Conservation (phyloP, 306 rosid species). For the Nissolia schottii region DNA sequence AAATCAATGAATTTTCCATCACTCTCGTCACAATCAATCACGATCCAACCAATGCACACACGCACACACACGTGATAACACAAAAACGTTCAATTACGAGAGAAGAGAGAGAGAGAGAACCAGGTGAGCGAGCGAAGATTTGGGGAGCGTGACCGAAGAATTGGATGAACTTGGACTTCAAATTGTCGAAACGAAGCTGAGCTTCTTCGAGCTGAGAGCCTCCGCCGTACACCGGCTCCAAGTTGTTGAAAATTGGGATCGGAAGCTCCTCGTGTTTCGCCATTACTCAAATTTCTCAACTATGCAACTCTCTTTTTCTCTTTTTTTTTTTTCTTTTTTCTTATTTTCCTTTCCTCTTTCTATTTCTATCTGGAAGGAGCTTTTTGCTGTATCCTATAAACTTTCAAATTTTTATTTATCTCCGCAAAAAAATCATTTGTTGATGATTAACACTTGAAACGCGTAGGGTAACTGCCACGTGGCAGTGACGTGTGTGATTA, state of each 20-base stretch:
- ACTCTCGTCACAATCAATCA: neutral
- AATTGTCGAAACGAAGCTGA: conserved; percentile 55
- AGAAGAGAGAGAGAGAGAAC: conserved; percentile 24
- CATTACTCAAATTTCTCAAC: conserved; percentile 33
- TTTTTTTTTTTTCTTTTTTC: neutral
- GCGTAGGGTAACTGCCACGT: conserved; percentile 5
- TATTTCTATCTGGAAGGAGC: neutral
- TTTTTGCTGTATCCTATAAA: neutral
- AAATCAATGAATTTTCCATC: neutral
- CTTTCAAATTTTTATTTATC: too few species aligned
- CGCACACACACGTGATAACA: neutral
- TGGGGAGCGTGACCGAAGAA: conserved; percentile 61
- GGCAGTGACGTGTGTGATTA: neutral
- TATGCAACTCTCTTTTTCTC: neutral
- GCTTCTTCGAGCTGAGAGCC: conserved; percentile 85
- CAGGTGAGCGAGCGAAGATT: conserved; percentile 90
- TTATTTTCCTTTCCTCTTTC: neutral
- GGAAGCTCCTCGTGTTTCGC: conserved; percentile 85
- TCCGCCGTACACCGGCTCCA: conserved; percentile 63
- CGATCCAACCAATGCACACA: neutral
- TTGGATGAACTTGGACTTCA: conserved; percentile 57
- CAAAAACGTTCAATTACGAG: neutral
- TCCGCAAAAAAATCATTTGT: too few species aligned
- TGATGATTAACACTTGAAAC: neutral
- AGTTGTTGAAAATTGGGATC: conserved; percentile 56